These are phyloP conservation scores for Aspergillus flavus DNA, from an alignment of 2,329 filamentous ascomycete genomes.

Conservation along the genomic window DNA sequence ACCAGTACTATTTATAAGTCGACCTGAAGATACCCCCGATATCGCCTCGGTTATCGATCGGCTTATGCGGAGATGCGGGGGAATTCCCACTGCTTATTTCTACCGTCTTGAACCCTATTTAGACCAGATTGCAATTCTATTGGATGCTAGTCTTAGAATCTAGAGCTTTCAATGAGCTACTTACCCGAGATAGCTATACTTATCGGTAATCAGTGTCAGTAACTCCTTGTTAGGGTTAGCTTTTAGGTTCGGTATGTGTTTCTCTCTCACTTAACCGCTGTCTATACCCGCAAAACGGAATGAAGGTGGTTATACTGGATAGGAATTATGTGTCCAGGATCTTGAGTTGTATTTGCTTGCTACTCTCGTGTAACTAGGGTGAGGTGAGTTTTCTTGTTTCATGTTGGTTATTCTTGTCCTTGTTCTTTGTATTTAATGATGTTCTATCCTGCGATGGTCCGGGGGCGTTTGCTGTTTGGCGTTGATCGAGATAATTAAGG, in stretches of 20 bases:
- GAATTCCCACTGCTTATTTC: neutral
- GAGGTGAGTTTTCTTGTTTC: neutral
- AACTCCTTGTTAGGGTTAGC: too few species aligned
- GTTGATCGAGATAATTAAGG: neutral
- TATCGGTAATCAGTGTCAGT: neutral
- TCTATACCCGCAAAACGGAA: too few species aligned
- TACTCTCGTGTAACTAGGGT: accelerated
- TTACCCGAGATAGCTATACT: neutral
- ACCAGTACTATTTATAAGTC: neutral
- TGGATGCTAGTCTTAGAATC: neutral
- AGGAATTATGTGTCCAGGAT: too few species aligned
- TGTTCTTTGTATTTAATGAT: neutral
- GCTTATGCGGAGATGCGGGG: neutral
- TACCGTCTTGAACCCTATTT: neutral
- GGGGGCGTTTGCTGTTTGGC: neutral
- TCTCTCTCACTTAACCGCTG: too few species aligned
- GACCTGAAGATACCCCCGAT: neutral
- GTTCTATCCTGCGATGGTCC: neutral
- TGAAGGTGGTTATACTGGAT: too few species aligned
- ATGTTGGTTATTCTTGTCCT: neutral
- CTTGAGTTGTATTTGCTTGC: neutral
- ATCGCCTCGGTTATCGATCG: neutral
- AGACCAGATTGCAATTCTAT: neutral
- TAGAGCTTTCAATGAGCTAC: neutral
- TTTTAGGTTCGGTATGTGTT: too few species aligned